phyloP scores from a whole-genome alignment of 176 grass and related monocot species.

The Paspalum vaginatum region DNA sequence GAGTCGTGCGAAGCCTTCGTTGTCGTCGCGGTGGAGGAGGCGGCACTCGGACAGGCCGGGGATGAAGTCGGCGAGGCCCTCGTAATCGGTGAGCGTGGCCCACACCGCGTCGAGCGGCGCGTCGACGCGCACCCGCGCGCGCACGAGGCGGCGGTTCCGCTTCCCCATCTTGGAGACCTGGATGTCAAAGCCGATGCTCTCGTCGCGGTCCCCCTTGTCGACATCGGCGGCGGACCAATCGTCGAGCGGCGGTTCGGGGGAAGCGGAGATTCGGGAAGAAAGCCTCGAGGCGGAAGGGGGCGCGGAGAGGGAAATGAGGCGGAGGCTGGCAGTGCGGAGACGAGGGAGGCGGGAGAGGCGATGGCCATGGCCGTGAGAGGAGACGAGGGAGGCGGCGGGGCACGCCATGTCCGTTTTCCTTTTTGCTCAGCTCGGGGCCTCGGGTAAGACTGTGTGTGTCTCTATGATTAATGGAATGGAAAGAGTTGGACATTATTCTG shows the following conservation, averaged over 20 bases:
- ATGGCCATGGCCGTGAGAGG: constrained; percentile 16
- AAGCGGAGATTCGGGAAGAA: background rate
- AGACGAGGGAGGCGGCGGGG: background rate
- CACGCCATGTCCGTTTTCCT: background rate
- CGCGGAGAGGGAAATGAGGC: background rate
- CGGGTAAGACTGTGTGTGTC: too few species aligned
- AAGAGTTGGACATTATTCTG: too few species aligned
- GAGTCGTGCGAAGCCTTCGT: constrained; percentile 59
- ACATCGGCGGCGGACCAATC: too few species aligned
- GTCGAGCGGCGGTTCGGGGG: constrained; percentile 19
- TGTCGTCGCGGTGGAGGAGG: constrained; percentile 44
- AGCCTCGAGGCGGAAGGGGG: background rate
- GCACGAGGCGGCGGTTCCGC: constrained; percentile 59
- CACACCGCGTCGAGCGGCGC: constrained; percentile 74
- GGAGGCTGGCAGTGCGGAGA: background rate
- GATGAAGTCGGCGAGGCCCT: constrained; percentile 88
- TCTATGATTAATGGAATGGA: too few species aligned
- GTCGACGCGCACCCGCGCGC: constrained; percentile 50
- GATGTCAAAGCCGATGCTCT: constrained; percentile 55
- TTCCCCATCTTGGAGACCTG: constrained; percentile 58
- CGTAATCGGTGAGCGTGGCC: constrained; percentile 80
- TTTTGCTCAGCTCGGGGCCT: too few species aligned
- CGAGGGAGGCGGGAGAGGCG: background rate
- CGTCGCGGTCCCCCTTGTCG: background rate
- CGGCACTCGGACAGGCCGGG: constrained; percentile 77